Evolutionary conservation across 805 yeast genomes (phyloP).

Genomic region (Sugiyamaella floridensis): DNA sequence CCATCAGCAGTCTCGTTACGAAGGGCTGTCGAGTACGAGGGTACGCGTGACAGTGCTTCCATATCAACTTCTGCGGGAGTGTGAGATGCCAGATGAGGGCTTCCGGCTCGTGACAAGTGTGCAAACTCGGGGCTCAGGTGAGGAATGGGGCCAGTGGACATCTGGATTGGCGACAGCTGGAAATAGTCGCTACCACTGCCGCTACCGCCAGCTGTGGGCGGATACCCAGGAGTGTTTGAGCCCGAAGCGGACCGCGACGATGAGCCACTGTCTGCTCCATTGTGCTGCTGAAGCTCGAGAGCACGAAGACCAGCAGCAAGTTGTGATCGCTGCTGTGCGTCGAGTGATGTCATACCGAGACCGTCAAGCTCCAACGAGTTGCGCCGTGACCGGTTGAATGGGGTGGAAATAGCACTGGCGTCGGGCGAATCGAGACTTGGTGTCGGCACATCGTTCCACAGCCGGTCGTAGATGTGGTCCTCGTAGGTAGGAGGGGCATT

Average conservation of each 20-base stretch:
- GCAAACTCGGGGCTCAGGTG: conserved; percentile 13
- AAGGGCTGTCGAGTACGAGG: conserved; percentile 78
- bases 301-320: conserved; percentile 35
- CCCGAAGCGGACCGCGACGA: conserved; percentile 9
- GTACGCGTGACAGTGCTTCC: conserved; percentile 57
- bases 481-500: conserved; percentile 82
- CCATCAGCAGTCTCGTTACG: conserved; percentile 42
- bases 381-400: conserved; percentile 30
- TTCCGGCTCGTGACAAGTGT: conserved; percentile 14
- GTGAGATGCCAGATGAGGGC: conserved; percentile 9
- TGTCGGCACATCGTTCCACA: conserved; percentile 56
- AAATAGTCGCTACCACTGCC: conserved; percentile 5
- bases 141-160: neutral
- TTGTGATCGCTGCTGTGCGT: conserved; percentile 31
- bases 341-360: conserved; percentile 25
- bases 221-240: conserved; percentile 6
- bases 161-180: neutral
- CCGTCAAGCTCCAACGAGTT: conserved; percentile 24
- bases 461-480: conserved; percentile 65
- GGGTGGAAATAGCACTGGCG: conserved; percentile 34
- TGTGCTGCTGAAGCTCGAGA: conserved; percentile 29
- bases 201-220: conserved; percentile 5
- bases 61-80: conserved; percentile 28
- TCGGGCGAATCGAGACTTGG: conserved; percentile 33
- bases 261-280: conserved; percentile 6